A percentile compares a stretch with the other conserved stretches of the same genome.
These are phyloP conservation scores for Tolypocladium amazonense DNA, from an alignment of 2,329 filamentous ascomycete species.

Conservation along the genomic window DNA sequence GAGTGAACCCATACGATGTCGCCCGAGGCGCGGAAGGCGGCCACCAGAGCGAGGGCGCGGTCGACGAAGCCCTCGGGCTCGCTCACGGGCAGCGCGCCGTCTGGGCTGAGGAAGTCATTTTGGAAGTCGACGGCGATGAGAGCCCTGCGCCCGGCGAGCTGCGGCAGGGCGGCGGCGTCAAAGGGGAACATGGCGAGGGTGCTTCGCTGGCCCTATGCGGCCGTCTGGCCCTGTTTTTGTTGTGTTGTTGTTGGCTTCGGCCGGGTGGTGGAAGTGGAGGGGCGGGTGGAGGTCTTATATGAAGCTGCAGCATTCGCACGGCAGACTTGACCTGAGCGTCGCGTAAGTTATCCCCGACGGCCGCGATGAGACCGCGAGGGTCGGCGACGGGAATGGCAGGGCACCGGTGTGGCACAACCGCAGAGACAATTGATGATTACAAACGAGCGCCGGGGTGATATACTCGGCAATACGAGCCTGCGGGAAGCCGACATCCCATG, in stretches of 20 bases:
- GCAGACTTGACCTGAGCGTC: background rate
- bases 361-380: background rate
- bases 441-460: background rate
- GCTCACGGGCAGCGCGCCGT: constrained; percentile 56
- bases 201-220: background rate
- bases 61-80: constrained; percentile 56
- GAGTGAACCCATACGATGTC: constrained; percentile 80
- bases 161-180: constrained; percentile 43
- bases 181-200: constrained; percentile 40
- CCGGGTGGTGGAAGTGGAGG: background rate
- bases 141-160: constrained; percentile 52
- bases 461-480: background rate
- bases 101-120: constrained; percentile 69
- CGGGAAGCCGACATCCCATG: background rate
- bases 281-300: background rate
- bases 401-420: background rate
- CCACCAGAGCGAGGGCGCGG: constrained; percentile 54
- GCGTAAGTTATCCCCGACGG: background rate
- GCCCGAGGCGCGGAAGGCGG: constrained; percentile 60
- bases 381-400: background rate
- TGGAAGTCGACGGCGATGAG: constrained; percentile 81
- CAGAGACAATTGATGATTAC: background rate
- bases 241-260: background rate
- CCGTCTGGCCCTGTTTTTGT: background rate
- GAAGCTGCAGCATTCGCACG: background rate